Evolutionary conservation across 768 basidiomycete species (phyloP).

Genomic region (Mycena albidolilacea): DNA sequence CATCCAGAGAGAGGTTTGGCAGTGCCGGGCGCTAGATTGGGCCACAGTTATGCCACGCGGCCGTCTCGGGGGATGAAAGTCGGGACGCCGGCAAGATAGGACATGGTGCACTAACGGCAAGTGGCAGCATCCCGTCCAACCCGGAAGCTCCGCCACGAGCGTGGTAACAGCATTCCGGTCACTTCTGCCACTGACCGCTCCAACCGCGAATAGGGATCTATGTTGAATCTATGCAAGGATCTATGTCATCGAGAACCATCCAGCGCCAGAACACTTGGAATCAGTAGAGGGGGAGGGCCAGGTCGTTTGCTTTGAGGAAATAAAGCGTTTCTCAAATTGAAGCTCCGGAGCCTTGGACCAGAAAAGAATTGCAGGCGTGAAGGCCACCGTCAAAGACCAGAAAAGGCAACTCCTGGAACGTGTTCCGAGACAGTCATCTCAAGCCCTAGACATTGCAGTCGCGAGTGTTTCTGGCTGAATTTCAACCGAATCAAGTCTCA

Average conservation of each 20-base stretch:
- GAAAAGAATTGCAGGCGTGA: too few relatives aligned
- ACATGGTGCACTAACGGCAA: neutral
- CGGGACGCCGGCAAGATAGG: constrained; percentile 6
- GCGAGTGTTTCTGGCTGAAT: neutral
- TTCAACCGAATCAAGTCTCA: neutral
- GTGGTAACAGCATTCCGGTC: neutral
- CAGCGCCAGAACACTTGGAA: too few relatives aligned
- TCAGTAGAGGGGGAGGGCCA: too few relatives aligned
- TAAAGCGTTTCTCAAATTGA: too few relatives aligned
- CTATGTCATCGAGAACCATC: too few relatives aligned
- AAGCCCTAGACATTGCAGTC: neutral
- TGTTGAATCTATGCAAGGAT: too few relatives aligned
- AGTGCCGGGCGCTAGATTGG: neutral
- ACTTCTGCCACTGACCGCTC: too few relatives aligned
- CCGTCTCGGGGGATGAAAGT: neutral
- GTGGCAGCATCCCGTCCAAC: neutral
- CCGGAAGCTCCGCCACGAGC: neutral
- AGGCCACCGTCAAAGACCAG: neutral
- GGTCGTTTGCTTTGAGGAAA: too few relatives aligned
- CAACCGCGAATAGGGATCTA: too few relatives aligned
- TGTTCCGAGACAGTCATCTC: too few relatives aligned
- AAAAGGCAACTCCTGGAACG: neutral
- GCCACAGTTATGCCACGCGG: neutral
- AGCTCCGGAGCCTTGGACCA: too few relatives aligned
- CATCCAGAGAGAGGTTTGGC: constrained; percentile 13